Base-by-base conservation (phyloP, 1,139 yeast genomes). In the Blastobotrys malaysiensis region DNA sequence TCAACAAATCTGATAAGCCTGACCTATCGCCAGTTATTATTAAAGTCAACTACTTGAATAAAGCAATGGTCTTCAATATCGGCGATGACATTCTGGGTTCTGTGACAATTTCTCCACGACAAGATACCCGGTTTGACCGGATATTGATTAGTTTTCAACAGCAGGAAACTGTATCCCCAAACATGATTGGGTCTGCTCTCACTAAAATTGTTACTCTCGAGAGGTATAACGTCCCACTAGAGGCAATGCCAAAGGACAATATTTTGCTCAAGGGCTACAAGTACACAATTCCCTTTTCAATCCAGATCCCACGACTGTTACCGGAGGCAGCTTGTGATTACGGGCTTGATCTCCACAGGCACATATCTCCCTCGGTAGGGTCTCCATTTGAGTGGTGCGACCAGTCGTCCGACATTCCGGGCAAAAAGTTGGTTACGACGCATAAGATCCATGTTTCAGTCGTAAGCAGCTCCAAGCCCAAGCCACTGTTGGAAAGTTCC, bases 281-380 rank as follows among this genome's bases (percentile, higher is more conserved):
- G 19, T 60, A 60, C 19, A 44, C 53, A 6, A 53, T 59, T 45
- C 21, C 53, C 9, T 60, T 48, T 44, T 57, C 62, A 3, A 9
- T 60, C 11, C 51, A 46, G 9, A 48, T 60, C 7, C 63, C 63
- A 6, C 54, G 52, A 9, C 3, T 7, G 13, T 43, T 57, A 9
- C 50, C 58, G 2, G 55, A 46, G 14, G 47, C 24, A 3, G 31
- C 43, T 1, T 59, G 51, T 20, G 43, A 46, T 9, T 31, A 24
- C 19, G 21, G 31, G 7, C 24, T 49, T 11, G 26, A 22, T 16
- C 19, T 49, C 19, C 51, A 49, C 19, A 9, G 47, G 3, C 51
- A 49, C 9, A 19, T 49, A 7, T 19, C 46, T 21, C 51, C 51
- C 14, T 43, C 51, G 18, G 39, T 49, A 14, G 51, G 51, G 3